Evolutionary conservation across 1,139 yeast species (phyloP).

Genomic region (Groenewaldozyma auringiensis): DNA sequence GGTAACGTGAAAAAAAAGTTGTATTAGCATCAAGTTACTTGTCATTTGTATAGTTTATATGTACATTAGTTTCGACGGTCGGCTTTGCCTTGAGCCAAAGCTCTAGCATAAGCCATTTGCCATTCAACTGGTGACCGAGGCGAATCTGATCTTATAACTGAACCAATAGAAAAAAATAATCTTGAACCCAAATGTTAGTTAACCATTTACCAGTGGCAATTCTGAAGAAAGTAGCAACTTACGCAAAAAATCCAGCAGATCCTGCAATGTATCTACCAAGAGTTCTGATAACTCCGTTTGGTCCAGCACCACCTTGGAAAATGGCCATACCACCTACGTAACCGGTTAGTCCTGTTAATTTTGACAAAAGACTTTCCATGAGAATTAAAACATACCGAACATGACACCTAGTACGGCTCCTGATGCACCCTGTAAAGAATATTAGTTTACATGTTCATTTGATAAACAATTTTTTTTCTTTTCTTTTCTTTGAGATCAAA

Average conservation of each 20-base stretch:
- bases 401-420: constrained; percentile 94
- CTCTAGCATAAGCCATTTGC: constrained; percentile 24
- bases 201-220: not conserved
- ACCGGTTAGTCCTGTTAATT: not conserved
- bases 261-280: constrained; percentile 95
- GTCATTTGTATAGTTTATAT: too few species aligned
- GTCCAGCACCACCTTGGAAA: constrained; percentile 94
- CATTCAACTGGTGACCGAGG: constrained; percentile 27
- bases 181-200: constrained; percentile 17
- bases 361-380: not conserved
- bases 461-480: too few species aligned
- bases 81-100: constrained; percentile 11
- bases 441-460: not conserved
- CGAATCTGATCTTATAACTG: constrained; percentile 67
- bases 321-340: constrained; percentile 67
- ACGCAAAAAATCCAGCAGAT: constrained; percentile 91
- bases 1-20: too few species aligned
- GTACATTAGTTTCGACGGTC: constrained; percentile 6
- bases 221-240: constrained; percentile 9
- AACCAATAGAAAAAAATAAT: constrained; percentile 87
- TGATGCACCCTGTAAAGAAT: constrained; percentile 50
- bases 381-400: constrained; percentile 50
- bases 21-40: too few species aligned
- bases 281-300: constrained; percentile 93
- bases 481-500: too few species aligned